Conservation (phyloP, 1,139 yeast species). For the Hanseniaspora gamundiae region DNA sequence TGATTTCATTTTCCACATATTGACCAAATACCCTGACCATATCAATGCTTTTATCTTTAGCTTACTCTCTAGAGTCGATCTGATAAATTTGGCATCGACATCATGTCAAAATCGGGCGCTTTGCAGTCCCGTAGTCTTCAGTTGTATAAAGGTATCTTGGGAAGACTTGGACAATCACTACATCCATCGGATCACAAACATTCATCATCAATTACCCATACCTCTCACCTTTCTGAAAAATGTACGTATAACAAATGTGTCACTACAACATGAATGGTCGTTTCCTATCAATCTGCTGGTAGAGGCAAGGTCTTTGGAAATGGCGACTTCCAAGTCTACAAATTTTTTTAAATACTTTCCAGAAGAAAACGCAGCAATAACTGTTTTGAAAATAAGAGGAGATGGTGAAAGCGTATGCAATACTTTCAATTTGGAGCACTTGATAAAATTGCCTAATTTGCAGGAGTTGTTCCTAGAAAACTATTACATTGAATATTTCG, state of each 20-base stretch:
- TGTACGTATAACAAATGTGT: slow-evolving; percentile 16
- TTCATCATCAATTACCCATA: slow-evolving; percentile 1
- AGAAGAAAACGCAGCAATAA: slow-evolving; percentile 11
- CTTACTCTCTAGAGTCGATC: slow-evolving; percentile 11
- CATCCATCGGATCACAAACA: slow-evolving; percentile 7
- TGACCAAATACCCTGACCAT: slow-evolving; percentile 10
- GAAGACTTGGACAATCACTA: slow-evolving; percentile 6
- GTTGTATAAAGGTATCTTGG: slow-evolving; percentile 17
- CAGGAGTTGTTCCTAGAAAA: slow-evolving; percentile 16
- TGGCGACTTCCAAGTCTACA: slow-evolving; percentile 20
- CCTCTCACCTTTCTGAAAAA: slow-evolving; percentile 12
- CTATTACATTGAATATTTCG: slow-evolving; percentile 21
- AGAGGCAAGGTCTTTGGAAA: slow-evolving; percentile 14
- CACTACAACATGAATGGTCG: slow-evolving; percentile 24
- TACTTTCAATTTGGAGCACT: slow-evolving; percentile 21
- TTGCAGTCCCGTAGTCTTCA: slow-evolving; percentile 19
- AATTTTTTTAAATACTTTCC: slow-evolving; percentile 20
- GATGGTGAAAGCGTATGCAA: slow-evolving; percentile 15
- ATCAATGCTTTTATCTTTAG: slow-evolving; percentile 9
- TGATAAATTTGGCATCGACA: slow-evolving; percentile 10
- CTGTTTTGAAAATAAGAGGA: slow-evolving; percentile 13
- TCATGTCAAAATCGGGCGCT: slow-evolving; percentile 7
- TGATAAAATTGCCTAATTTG: slow-evolving; percentile 16
- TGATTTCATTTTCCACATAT: not conserved
- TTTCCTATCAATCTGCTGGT: slow-evolving; percentile 17